Percentiles rank a stretch among this genome's conserved stretches.
phyloP scores from a whole-genome alignment of 2,329 filamentous ascomycete species.

The Gyromitra esculenta region DNA sequence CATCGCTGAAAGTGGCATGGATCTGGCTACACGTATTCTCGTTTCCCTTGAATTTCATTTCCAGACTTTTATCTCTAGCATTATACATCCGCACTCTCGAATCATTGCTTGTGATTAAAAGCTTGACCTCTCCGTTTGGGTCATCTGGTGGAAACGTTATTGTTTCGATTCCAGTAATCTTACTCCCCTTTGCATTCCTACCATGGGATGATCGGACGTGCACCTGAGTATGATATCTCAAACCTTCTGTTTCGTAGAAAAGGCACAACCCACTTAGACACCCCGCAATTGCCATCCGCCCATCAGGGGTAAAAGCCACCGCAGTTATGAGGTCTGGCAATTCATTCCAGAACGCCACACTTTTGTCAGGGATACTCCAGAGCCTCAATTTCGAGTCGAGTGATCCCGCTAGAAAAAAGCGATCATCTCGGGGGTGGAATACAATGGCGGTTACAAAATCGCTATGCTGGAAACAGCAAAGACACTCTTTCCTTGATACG shows the following conservation, averaged over 20 bases:
- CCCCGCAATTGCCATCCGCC: conserved; percentile 87
- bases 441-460: conserved; percentile 95
- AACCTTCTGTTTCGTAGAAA: conserved; percentile 90
- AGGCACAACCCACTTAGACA: conserved; percentile 84
- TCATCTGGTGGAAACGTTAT: conserved; percentile 69
- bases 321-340: conserved; percentile 90
- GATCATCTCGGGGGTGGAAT: conserved; percentile 93
- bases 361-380: conserved; percentile 97
- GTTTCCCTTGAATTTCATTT: conserved; percentile 90
- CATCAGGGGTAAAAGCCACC: conserved; percentile 91
- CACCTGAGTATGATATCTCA: conserved; percentile 84
- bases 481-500: conserved; percentile 80
- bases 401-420: conserved; percentile 94
- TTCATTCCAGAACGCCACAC: conserved; percentile 81
- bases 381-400: conserved; percentile 86
- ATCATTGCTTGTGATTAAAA: conserved; percentile 94
- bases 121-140: conserved; percentile 74
- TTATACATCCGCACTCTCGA: conserved; percentile 91
- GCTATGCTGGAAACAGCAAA: conserved; percentile 92
- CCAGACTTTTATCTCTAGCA: conserved; percentile 81
- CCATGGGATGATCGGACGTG: conserved; percentile 93
- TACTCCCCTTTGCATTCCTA: conserved; percentile 94
- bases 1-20: conserved; percentile 85
- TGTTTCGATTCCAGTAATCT: conserved; percentile 93
- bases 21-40: conserved; percentile 93